phyloP scores from a whole-genome alignment of 345 rosid species.

The Gossypium turneri region DNA sequence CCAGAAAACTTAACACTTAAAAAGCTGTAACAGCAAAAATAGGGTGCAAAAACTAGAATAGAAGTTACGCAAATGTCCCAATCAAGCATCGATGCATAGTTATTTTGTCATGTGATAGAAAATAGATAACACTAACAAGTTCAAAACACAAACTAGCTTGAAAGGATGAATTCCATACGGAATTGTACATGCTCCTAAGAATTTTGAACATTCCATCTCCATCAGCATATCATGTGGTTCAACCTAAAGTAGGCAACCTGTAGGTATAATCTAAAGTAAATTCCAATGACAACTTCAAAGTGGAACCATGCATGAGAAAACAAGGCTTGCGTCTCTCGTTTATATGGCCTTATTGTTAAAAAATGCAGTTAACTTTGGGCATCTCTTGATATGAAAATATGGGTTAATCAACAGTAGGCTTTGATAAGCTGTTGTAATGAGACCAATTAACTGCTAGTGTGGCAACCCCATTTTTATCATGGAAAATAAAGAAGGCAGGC shows the following conservation, averaged over 20 bases:
- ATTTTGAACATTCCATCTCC: background rate
- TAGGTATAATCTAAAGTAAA: background rate
- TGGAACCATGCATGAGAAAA: background rate
- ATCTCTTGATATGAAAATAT: background rate
- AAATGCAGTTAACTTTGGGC: background rate
- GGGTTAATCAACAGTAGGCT: background rate
- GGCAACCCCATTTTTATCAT: background rate
- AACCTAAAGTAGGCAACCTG: background rate
- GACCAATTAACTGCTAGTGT: background rate
- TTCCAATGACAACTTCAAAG: background rate
- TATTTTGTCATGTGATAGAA: background rate
- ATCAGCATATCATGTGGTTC: background rate
- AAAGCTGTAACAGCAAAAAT: background rate
- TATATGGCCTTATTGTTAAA: background rate
- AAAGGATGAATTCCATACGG: background rate
- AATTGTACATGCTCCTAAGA: background rate
- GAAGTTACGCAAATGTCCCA: background rate
- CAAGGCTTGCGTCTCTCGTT: background rate
- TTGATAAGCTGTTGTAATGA: background rate
- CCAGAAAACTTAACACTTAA: background rate
- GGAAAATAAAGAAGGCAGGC: background rate
- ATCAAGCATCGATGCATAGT: background rate
- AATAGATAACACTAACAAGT: background rate
- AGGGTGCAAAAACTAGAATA: background rate
- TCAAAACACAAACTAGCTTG: background rate